Percentiles rank a stretch among this genome's conserved stretches.
Conservation (phyloP, 1,284 basidiomycete species). For the Anthracocystis panici-leucophaei region DNA sequence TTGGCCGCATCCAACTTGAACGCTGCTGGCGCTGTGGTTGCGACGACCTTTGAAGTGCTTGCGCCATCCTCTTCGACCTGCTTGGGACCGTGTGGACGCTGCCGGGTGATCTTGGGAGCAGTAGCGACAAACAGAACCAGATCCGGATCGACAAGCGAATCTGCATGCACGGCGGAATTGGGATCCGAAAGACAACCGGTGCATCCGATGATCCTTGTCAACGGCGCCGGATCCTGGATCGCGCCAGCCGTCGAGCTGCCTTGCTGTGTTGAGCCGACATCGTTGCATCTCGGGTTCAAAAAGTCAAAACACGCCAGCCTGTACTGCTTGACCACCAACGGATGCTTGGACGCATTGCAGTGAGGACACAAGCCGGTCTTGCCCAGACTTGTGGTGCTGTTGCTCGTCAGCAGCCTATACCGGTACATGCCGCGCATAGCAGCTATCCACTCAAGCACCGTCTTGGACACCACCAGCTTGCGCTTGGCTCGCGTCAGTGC, state of each 20-base stretch:
- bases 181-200: conserved; percentile 26
- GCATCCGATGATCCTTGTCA: conserved; percentile 28
- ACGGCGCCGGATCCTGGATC: conserved; percentile 14
- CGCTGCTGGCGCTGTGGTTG: neutral
- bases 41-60: neutral
- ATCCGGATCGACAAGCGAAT: conserved; percentile 27
- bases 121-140: conserved; percentile 27
- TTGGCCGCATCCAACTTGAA: conserved; percentile 33
- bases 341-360: conserved; percentile 37
- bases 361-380: conserved; percentile 31
- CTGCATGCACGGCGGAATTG: conserved; percentile 8
- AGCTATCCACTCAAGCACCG: conserved; percentile 56
- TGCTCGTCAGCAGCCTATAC: conserved; percentile 27
- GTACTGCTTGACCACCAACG: conserved; percentile 32
- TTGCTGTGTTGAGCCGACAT: neutral
- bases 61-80: neutral
- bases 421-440: conserved; percentile 51
- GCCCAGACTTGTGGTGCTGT: conserved; percentile 15
- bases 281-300: conserved; percentile 36
- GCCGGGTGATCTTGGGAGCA: conserved; percentile 40
- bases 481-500: conserved; percentile 59
- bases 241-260: neutral
- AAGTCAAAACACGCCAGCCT: conserved; percentile 39
- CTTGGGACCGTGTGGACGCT: conserved; percentile 36
- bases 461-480: conserved; percentile 41